Percentiles rank a stretch among this genome's conserved stretches.
Conservation (phyloP, 148 eudicot species). For the Vaccinium macrocarpon region DNA sequence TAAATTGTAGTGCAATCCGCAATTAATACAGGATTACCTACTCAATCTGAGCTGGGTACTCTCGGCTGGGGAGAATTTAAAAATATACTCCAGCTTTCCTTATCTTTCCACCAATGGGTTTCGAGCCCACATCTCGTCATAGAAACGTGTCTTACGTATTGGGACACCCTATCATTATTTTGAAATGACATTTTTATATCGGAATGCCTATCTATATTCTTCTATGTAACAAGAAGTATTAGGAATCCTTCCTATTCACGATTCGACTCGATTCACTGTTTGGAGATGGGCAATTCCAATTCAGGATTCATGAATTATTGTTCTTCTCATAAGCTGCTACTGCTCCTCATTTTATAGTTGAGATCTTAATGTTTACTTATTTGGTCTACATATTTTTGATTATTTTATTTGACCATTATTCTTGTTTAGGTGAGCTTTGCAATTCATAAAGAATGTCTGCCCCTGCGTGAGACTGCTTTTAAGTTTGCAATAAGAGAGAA, state of each 20-base stretch:
- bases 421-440: conserved; percentile 50
- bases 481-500: conserved; percentile 48
- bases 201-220: neutral
- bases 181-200: neutral
- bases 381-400: neutral
- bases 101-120: neutral
- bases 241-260: neutral
- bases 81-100: neutral
- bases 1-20: neutral
- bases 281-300: neutral
- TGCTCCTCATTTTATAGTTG: neutral
- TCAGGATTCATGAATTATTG: neutral
- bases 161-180: neutral
- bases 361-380: neutral
- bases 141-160: neutral
- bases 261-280: neutral
- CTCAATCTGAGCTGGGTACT: neutral
- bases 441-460: conserved; percentile 57
- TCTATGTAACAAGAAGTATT: neutral
- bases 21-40: neutral
- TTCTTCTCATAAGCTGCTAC: neutral
- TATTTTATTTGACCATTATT: neutral
- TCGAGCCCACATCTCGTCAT: neutral
- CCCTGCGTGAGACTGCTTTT: conserved; percentile 49
- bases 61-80: neutral